Percentiles rank a stretch among this genome's conserved stretches.
These are phyloP conservation scores for Scleromitrula shiraiana DNA, from an alignment of 2,329 filamentous ascomycete species.

Conservation along the genomic window DNA sequence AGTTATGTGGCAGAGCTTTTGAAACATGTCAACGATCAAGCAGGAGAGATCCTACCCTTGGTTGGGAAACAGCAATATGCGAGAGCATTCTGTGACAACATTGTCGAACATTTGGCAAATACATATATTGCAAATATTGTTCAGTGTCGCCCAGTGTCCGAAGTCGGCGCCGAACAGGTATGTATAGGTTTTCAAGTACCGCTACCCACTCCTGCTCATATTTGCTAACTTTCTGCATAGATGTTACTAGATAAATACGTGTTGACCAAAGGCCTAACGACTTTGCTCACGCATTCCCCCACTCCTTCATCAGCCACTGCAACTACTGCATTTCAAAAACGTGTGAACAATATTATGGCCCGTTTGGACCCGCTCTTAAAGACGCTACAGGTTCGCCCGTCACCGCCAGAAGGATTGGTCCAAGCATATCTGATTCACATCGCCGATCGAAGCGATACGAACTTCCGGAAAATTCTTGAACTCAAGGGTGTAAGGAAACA, in stretches of 20 bases:
- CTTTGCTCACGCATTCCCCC: slow-evolving; percentile 53
- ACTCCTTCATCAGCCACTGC: slow-evolving; percentile 17
- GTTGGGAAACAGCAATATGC: slow-evolving; percentile 91
- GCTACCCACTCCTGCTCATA: neutral
- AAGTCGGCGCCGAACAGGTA: slow-evolving; percentile 88
- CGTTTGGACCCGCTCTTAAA: slow-evolving; percentile 91
- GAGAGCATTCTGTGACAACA: slow-evolving; percentile 86
- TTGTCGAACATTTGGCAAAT: slow-evolving; percentile 80
- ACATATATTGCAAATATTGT: slow-evolving; percentile 79
- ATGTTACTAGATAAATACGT: slow-evolving; percentile 96
- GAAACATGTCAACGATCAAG: slow-evolving; percentile 60
- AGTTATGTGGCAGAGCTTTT: slow-evolving; percentile 82
- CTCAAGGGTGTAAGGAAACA: slow-evolving; percentile 84
- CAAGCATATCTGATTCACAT: slow-evolving; percentile 98
- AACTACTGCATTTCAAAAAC: slow-evolving; percentile 64
- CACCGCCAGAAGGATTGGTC: slow-evolving; percentile 85
- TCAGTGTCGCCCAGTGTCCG: slow-evolving; percentile 82
- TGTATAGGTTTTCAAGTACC: slow-evolving; percentile 12
- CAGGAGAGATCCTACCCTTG: slow-evolving; percentile 66
- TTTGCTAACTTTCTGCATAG: slow-evolving; percentile 36
- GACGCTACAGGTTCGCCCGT: slow-evolving; percentile 87
- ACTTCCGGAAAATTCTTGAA: slow-evolving; percentile 94
- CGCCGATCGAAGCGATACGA: slow-evolving; percentile 82
- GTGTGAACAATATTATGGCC: slow-evolving; percentile 74
- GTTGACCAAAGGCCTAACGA: slow-evolving; percentile 69